Base-by-base conservation (phyloP, 2,329 filamentous ascomycete genomes). In the Ascochyta clinopodiicola region DNA sequence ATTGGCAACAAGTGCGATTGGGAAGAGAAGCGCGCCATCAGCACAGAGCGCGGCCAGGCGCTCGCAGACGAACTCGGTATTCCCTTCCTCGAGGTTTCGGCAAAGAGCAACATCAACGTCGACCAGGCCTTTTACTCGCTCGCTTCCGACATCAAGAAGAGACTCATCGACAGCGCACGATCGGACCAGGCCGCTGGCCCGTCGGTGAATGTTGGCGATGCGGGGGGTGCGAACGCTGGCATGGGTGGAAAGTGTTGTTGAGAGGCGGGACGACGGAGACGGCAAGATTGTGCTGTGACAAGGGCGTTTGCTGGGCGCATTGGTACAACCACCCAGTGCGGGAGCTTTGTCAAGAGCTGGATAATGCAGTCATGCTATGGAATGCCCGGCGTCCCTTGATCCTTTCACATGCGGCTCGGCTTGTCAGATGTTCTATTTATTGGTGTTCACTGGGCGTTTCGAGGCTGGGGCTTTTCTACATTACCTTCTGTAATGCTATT, bases 1-100 rank as follows among this genome's bases (percentile, higher is more conserved):
- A 97, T 99, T 67, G 95, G 95, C 76, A 99, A 99, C 86, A 99
- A 99, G 82, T 99, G 95, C 81, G 95, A 99, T 80, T 98, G 95
- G 95, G 95, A 98, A 79, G 95, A 99, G 81, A 98, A 98, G 85
- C 89, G 95, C 67, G 92, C 91, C 51, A 90, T 99, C 37, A 92
- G 91, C 44, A 96, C 90, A 57, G 93, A 97, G 77, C 89, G 92
- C 73, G 95, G 95, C 68, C 93, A 99, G 78, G 88, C 89, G 64
- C 86, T 99, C 52, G 95, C 95, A 56, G 90, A 96, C 79, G 95
- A 98, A 79, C 88, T 99, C 58, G 92, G 93, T 72, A 96, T 99
- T 64, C 94, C 95, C 19, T 99, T 99, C 84, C 90, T 99, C 76
- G 95, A 99, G 78, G 95, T 99, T 60, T 96, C 92, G 17, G 95